Base-by-base conservation (phyloP, 2,329 filamentous ascomycete genomes). In the Exserohilum turcica region DNA sequence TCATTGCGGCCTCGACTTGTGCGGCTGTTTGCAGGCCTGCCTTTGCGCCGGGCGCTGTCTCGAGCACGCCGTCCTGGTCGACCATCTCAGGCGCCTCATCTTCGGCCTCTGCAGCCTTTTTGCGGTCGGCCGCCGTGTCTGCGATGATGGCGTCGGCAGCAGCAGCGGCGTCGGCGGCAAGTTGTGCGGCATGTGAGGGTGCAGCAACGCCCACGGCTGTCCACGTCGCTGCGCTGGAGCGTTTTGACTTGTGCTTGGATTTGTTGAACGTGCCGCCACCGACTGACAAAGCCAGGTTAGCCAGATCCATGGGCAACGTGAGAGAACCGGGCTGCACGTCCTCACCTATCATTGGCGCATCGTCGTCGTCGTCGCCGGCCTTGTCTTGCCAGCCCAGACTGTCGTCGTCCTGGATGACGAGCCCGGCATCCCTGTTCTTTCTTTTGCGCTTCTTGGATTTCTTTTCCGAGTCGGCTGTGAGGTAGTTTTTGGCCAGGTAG, bases 401-500 rank as follows among this genome's bases (percentile, higher is more conserved):
- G 75, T 86, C 77, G 76, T 87, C 77, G 77, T 86, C 68, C 75
- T 76, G 68, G 75, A 78, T 78, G 42, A 71, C 72, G 43, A 81
- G 72, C 24, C 79, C 76, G 38, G 71, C 71, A 48, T 73, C 68
- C 45, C 74, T 72, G 43, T 71, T 69, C 48, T 75, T 73, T 39
- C 79, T 71, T 66, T 82, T 83, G 61, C 80, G 78, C 73, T 83
- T 83, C 64, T 82, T 83, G 24, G 76, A 74, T 46, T 80, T 78
- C 65, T 79, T 81, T 70, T 76, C 68, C 15, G 74, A 67, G 61
- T 88, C 85, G 35, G 87, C 86, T 1, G 83, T 90, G 43, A 99
- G 86, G 74, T 99, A 99, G 74, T 92, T 94, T 59, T 91, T 88
- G 32, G 93, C 92, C 31, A 99, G 85, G 70, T 97, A 99, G 69